phyloP scores from a whole-genome alignment of 768 basidiomycete genomes.

The Cystofilobasidium capitatum region DNA sequence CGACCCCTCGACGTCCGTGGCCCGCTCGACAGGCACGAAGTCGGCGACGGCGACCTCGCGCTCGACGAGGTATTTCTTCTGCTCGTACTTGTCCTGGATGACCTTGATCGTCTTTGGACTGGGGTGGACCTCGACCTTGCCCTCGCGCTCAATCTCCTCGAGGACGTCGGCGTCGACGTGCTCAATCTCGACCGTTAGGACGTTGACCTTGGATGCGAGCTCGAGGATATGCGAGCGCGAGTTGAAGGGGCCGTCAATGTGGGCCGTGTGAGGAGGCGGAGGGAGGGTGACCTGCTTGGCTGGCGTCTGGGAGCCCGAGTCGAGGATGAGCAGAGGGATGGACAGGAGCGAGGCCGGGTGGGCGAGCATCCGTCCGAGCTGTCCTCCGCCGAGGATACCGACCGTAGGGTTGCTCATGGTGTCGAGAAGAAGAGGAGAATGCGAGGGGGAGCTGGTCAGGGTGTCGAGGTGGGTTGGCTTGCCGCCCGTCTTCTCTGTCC shows the following conservation, averaged over 20 bases:
- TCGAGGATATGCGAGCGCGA: conserved; percentile 67
- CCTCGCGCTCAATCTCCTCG: conserved; percentile 41
- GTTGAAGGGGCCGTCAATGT: conserved; percentile 82
- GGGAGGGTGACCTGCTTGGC: conserved; percentile 79
- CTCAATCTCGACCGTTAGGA: conserved; percentile 93
- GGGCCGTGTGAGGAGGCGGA: conserved; percentile 43
- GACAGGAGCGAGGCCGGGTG: conserved; percentile 80
- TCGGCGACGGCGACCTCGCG: conserved; percentile 50
- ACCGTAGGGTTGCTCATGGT: conserved; percentile 34
- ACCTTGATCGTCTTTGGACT: conserved; percentile 67
- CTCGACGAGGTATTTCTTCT: conserved; percentile 52
- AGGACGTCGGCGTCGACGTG: conserved; percentile 77
- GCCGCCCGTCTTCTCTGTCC: too few species aligned
- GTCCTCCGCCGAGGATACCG: conserved; percentile 61
- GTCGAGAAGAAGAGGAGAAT: not conserved
- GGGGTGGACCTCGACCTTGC: conserved; percentile 56
- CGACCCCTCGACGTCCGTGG: conserved; percentile 47
- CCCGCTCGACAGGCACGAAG: conserved; percentile 48
- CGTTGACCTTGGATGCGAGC: conserved; percentile 67
- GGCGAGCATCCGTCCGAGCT: conserved; percentile 93
- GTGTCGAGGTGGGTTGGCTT: too few species aligned
- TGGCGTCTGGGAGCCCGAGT: conserved; percentile 65
- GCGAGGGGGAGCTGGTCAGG: not conserved
- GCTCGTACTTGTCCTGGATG: conserved; percentile 69
- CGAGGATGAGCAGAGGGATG: conserved; percentile 72